These are phyloP conservation scores for Solanum chmielewskii DNA, from an alignment of 257 asterid species.

Conservation along the genomic window DNA sequence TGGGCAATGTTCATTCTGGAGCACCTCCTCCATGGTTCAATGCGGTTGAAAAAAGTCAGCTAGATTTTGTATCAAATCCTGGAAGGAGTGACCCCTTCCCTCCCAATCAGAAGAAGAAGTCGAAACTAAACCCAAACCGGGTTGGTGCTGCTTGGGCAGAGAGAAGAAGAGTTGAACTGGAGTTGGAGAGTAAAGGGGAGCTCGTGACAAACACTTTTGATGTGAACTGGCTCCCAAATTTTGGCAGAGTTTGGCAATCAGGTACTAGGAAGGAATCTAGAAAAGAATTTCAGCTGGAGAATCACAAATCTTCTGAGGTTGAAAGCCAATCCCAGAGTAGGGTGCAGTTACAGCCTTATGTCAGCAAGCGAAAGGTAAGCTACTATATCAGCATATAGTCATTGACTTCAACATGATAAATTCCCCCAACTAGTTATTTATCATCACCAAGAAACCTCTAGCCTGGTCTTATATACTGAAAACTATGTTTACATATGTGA, in stretches of 20 bases:
- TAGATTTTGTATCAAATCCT: conserved; percentile 13
- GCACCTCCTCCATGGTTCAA: conserved; percentile 91
- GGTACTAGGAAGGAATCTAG: conserved; percentile 85
- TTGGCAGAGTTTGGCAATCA: conserved; percentile 95
- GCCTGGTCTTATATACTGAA: not conserved
- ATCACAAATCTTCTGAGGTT: conserved; percentile 16
- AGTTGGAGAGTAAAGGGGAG: conserved; percentile 75
- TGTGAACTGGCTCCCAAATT: conserved; percentile 90
- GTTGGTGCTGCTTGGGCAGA: conserved; percentile 99
- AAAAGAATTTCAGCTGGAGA: conserved; percentile 54
- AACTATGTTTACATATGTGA: not conserved
- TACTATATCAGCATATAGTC: not conserved
- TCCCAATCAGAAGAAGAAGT: conserved; percentile 15
- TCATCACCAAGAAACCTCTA: not conserved
- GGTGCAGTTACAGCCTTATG: conserved; percentile 63
- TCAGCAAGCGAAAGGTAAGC: conserved; percentile 88
- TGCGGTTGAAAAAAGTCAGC: conserved; percentile 23
- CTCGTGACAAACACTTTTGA: conserved; percentile 25
- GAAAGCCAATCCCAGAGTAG: conserved; percentile 28
- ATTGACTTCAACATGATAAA: not conserved
- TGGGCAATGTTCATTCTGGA: conserved; percentile 81
- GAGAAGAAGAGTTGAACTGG: conserved; percentile 79
- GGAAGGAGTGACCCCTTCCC: conserved; percentile 9
- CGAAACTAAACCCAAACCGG: conserved; percentile 77
- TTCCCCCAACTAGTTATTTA: not conserved